Evolutionary conservation across 257 asterid species (phyloP), one percentile per base, ranked within the genome.

Genomic region (Lithospermum erythrorhizon): DNA sequence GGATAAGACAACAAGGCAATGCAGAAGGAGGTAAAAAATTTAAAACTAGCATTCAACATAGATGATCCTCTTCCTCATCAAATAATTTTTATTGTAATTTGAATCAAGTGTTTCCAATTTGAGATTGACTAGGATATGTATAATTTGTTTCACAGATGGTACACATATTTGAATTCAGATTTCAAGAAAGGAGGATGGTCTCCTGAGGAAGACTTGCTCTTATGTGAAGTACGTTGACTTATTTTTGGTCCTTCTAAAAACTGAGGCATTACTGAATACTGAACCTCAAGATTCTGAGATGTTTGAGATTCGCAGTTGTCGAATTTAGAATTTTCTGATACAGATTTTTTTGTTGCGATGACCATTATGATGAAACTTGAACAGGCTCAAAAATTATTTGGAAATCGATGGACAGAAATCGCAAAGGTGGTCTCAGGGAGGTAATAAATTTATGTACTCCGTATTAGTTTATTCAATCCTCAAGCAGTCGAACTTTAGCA

Each of bases 391-490:
- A 93, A 83, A 86, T 66, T 89, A 69, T 93, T 78, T 67, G 99
- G 99, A 66, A 93, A 93, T 68, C 76, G 99, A 71, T 93, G 99
- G 99, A 93, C 99, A 9, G 99, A 93, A 73, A 93, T 89, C 35
- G 97, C 99, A n/a, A 93, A 93, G 85, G 99, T 93, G 77, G 99
- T 93, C 66, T 89, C 99, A 29, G 99, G 99, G 86, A 89, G 99
- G 97, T 93, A 86, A 81, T 56, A 23, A 2, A 56, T 22, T 23
- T 10, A 13, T 56, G 32, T 30, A n/a, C n/a, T n/a, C n/a, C n/a
- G n/a, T n/a, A 55, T 1, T 29, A n/a, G 21, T 55, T 27, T 55
- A 2, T 21, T 55, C 24, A 55, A 16, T 52, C 8, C 22, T 7
- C 20, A 18, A 53, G 1, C 14, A 21, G 5, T 30, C 41, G 1